Evolutionary conservation across 148 eudicot genomes (phyloP), one percentile per base, ranked within the genome.

Genomic region (Spergularia marina): DNA sequence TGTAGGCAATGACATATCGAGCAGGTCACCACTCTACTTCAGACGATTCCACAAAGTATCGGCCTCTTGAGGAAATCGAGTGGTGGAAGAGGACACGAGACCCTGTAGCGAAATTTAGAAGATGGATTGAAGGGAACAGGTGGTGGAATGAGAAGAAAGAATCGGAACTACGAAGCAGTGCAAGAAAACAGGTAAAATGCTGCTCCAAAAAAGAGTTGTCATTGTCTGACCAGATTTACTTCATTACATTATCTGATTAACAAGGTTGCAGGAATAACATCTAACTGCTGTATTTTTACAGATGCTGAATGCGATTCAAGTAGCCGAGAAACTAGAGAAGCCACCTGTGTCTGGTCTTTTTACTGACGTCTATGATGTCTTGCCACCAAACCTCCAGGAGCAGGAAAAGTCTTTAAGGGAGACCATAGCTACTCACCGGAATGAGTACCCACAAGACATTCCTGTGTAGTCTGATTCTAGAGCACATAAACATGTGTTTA

Each of bases 21-120:
- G 88, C 83, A 74, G 94, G 98, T 54, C 94, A 91, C 84, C 98
- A 93, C 76, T 79, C 96, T 15, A 93, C 98, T 39, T 91, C 96
- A 16, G 98, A 91, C 76, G 98, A 93, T 76, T 93, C 98, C 54
- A 88, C 96, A 5, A 93, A 75, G 77, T 93, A 93, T 55, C 94
- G 98, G 70, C 81, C 91, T 41, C 75, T 63, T 47, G 87, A 89
- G 74, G 98, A 93, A 80, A 93, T 91, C 1, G 87, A 93, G 72
- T 53, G 79, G 82, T 93, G 98, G 98, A 84, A 81, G 81, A 84
- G 67, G 34, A 76, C 78, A 21, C 86, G 84, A 34, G 86, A 84
- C 79, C 96, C 96, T 13, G 84, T 93, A 13, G 58, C 81, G 0
- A 89, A 90, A 77, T 89, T 87, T 69, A 84, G 89, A 72, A 90